Percentiles rank a stretch among this genome's conserved stretches.
phyloP scores from a whole-genome alignment of 2,329 filamentous ascomycete species.

The Monascus ruber region DNA sequence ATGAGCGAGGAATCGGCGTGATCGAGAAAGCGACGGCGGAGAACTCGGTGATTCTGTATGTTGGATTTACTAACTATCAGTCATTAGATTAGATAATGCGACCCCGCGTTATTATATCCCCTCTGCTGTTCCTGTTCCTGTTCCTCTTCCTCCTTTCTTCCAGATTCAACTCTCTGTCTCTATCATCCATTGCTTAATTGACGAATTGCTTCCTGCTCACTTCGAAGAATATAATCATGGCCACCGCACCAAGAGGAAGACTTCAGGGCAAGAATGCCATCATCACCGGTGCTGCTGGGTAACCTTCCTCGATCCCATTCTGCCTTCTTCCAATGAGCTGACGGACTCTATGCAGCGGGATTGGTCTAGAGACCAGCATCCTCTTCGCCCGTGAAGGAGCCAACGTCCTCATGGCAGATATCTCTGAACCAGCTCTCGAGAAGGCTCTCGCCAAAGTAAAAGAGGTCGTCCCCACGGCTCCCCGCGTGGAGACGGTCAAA shows the following conservation, averaged over 20 bases:
- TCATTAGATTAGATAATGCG: neutral
- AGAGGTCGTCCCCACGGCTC: constrained; percentile 53
- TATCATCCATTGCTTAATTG: too few species aligned
- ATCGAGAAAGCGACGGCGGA: too few species aligned
- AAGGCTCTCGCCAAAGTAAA: constrained; percentile 66
- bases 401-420: constrained; percentile 73
- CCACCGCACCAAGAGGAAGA: constrained; percentile 24
- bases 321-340: neutral
- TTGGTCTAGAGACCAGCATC: constrained; percentile 83
- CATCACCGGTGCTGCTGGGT: constrained; percentile 80
- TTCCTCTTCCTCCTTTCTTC: too few species aligned
- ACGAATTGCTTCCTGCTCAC: neutral
- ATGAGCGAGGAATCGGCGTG: too few species aligned
- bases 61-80: neutral
- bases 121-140: too few species aligned
- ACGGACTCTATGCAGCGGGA: constrained; percentile 47
- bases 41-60: too few species aligned
- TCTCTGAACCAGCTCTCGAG: constrained; percentile 65
- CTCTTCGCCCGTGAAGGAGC: constrained; percentile 85
- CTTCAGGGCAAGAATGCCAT: constrained; percentile 58
- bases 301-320: constrained; percentile 25
- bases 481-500: constrained; percentile 50
- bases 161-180: too few species aligned
- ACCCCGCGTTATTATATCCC: neutral
- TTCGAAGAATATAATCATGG: neutral